A percentile compares a stretch with the other conserved stretches of the same genome.
Conservation (phyloP, 169 alveolate genomes). For the Eimeria sp. region DNA sequence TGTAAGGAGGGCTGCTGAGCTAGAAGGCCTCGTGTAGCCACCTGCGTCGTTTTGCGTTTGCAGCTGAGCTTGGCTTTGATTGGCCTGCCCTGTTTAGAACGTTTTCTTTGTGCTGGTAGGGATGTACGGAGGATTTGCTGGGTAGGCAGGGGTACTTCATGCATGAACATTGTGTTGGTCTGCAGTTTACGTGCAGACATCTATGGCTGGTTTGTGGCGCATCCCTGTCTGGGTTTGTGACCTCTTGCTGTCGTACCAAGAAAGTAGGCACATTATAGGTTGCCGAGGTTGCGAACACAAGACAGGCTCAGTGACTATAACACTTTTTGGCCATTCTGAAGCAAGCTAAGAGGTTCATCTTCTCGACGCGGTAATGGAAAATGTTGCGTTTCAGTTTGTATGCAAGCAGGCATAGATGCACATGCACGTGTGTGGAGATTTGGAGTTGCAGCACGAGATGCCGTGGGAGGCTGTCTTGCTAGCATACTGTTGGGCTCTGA, state of each 20-base stretch:
- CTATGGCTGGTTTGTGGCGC: neutral
- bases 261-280: neutral
- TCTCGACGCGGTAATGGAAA: neutral
- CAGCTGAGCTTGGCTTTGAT: no score
- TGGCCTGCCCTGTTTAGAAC: no score
- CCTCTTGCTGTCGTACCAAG: neutral
- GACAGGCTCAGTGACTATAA: neutral
- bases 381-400: neutral
- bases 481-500: neutral
- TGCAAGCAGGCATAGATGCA: neutral
- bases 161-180: no score
- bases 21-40: no score
- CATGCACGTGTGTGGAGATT: neutral
- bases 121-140: no score
- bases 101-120: no score
- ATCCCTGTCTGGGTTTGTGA: neutral
- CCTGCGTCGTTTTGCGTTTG: no score
- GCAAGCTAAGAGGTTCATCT: neutral
- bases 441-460: neutral
- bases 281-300: neutral
- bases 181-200: no score
- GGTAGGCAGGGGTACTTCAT: no score
- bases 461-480: neutral
- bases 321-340: neutral
- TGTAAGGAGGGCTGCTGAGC: no score